Percentiles rank a stretch among this genome's conserved stretches.
Conservation (phyloP, 805 yeast genomes). For the Cyberlindnera maritima region DNA sequence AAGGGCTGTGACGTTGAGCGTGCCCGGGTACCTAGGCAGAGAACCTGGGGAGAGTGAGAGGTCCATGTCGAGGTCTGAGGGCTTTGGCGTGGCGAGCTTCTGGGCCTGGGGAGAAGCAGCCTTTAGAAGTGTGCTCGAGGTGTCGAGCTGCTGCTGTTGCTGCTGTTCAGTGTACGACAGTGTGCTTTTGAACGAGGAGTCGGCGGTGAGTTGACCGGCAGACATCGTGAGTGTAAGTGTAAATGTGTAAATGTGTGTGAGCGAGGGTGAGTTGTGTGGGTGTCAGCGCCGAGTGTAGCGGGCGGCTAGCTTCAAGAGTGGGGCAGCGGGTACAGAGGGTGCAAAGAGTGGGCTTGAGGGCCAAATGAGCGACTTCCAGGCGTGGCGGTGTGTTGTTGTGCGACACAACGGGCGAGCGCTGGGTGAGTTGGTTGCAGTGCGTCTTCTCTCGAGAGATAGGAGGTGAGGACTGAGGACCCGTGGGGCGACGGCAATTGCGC, state of each 20-base stretch:
- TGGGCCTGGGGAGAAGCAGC: background rate
- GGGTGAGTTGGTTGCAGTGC: background rate
- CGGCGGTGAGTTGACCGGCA: conserved; percentile 8
- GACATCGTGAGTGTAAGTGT: conserved; percentile 7
- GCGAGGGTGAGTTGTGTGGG: background rate
- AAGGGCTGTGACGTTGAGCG: conserved; percentile 45
- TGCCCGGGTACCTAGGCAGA: conserved; percentile 45
- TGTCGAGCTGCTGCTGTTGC: background rate
- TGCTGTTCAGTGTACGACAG: conserved; percentile 1
- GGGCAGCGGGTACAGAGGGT: background rate
- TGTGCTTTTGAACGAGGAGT: conserved; percentile 11
- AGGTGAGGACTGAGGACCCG: too few relatives aligned
- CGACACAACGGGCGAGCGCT: too few relatives aligned
- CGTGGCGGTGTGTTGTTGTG: background rate
- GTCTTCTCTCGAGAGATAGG: background rate
- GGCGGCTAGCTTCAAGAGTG: background rate
- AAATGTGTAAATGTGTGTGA: too few relatives aligned
- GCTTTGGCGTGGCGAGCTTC: conserved; percentile 15
- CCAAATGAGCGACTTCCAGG: background rate
- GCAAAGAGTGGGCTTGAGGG: background rate
- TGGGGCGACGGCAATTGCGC: background rate
- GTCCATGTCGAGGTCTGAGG: conserved; percentile 12
- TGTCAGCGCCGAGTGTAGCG: background rate
- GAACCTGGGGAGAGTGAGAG: conserved; percentile 24
- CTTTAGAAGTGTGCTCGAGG: too few relatives aligned